Base-by-base conservation (phyloP, 495 filamentous ascomycete species). In the Oleoguttula mirabilis region DNA sequence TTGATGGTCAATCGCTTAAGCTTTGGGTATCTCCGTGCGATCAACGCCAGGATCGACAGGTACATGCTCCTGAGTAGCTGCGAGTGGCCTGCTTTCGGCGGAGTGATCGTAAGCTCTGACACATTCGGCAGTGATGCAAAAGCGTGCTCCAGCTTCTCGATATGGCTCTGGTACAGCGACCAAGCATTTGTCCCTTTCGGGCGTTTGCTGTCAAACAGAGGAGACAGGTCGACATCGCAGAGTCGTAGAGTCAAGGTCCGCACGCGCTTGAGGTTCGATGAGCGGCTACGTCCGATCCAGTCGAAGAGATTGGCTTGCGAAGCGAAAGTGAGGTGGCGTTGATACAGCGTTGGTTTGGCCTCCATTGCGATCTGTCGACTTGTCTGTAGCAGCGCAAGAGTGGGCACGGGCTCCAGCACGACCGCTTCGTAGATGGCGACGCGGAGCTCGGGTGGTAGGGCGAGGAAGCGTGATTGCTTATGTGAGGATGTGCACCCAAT, bases 171-270 rank as follows among this genome's bases (percentile, higher is more conserved):
- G 21, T 44, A 51, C 35, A 51, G 21, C 6, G 17, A 12, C 41
- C 41, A 51, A 15, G 28, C 30, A 17, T n/a, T 28, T n/a, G 6
- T 20, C 6, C 38, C 23, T 6, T 40, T n/a, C 3, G 5, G 2
- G 10, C 17, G 33, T 19, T 16, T 19, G 16, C 10, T 19, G 17
- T 44, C 34, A 7, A 51, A 21, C 3, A 51, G 22, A 2, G 38
- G 22, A 16, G 42, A 40, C 25, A 51, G 31, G 36, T 46, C 36
- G 24, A 46, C 17, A 21, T 51, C 47, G 10, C 36, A 41, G 10
- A 51, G 36, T 10, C n/a, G 20, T 8, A 51, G 32, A 10, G 2
- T 11, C 16, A 51, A n/a, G 3, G 28, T 21, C 11, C 21, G n/a
- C 31, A 51, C 23, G 2, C 19, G 34, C 7, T 25, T 33, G 10